Conservation (phyloP, 1,284 basidiomycete genomes). For the Rhodotorula sp. region DNA sequence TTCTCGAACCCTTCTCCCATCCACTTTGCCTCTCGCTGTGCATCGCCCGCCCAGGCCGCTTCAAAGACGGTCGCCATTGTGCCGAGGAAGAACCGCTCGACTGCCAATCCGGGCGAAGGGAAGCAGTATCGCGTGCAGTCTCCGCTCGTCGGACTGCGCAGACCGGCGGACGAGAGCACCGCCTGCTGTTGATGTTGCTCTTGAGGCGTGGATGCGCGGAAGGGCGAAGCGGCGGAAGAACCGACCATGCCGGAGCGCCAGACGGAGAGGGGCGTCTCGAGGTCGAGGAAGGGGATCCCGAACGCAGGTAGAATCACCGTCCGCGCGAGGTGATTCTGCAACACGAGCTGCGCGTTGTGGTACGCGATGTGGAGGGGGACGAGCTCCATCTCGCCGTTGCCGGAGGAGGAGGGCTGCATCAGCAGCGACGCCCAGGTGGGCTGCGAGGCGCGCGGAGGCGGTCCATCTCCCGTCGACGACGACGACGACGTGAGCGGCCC, state of each 20-base stretch:
- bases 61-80: constrained; percentile 34
- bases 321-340: constrained; percentile 44
- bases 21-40: constrained; percentile 19
- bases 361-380: constrained; percentile 29
- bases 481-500: background rate
- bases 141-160: constrained; percentile 27
- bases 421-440: constrained; percentile 30
- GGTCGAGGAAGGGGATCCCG: constrained; percentile 45
- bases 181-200: background rate
- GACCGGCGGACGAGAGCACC: background rate
- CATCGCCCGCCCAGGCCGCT: constrained; percentile 15
- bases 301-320: constrained; percentile 32
- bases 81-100: constrained; percentile 45
- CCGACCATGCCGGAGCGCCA: constrained; percentile 45
- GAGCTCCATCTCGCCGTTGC: background rate
- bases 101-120: constrained; percentile 42
- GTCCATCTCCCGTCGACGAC: constrained; percentile 38
- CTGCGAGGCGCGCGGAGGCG: constrained; percentile 25
- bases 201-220: background rate
- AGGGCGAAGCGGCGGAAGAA: constrained; percentile 15
- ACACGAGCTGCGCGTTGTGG: constrained; percentile 44
- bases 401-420: constrained; percentile 7
- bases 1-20: constrained; percentile 23
- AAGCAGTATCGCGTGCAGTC: constrained; percentile 46
- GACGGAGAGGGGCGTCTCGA: constrained; percentile 42